Evolutionary conservation across 371 early-diverging fungal species (phyloP), one percentile per base, ranked within the genome.

Genomic region (Conidiobolus coronatus): DNA sequence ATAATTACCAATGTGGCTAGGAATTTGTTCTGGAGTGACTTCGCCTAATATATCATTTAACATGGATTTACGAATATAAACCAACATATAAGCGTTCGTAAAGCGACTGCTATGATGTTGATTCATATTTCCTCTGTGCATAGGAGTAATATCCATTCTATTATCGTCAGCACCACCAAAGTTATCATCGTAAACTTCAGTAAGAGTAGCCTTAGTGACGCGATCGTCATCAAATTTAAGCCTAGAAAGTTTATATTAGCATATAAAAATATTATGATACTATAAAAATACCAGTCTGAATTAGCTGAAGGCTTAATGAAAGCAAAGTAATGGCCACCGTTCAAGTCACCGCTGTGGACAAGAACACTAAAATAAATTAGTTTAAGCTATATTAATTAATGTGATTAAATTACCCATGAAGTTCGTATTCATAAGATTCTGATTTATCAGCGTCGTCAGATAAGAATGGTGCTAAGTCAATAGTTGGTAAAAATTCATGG

Each of bases 271-370:
- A 20, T 20, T 18, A n/a, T n/a, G 60, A 63, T 36, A 35, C 12
- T 13, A n/a, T 40, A 20, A n/a, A 53, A 29, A 45, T 57, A 65
- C 92, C 93, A 87, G 53, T 70, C 72, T 44, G 80, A 77, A 40
- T 81, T 71, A 33, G 68, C 62, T 48, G 70, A 70, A 12, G 94
- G 88, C 47, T 77, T 74, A 54, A 96, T 57, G 50, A 89, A 66
- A 2, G 91, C 91, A 70, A 85, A 92, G 61, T 98, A 99, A 67
- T 98, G 98, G 1, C 99, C 99, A 49, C 91, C 88, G 55, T 82
- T 72, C 21, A 87, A 56, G 57, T 90, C 92, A 39, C 99, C 99
- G 52, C 79, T 79, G 57, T 99, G 99, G 11, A 98, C 98, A 40
- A 98, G 68, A 0, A 98, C 97, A 49, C 89, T 76, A 57, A 39